Percentiles rank a stretch among this genome's conserved stretches.
phyloP scores from a whole-genome alignment of 2,329 filamentous ascomycete genomes.

The Aspergillus proliferans region DNA sequence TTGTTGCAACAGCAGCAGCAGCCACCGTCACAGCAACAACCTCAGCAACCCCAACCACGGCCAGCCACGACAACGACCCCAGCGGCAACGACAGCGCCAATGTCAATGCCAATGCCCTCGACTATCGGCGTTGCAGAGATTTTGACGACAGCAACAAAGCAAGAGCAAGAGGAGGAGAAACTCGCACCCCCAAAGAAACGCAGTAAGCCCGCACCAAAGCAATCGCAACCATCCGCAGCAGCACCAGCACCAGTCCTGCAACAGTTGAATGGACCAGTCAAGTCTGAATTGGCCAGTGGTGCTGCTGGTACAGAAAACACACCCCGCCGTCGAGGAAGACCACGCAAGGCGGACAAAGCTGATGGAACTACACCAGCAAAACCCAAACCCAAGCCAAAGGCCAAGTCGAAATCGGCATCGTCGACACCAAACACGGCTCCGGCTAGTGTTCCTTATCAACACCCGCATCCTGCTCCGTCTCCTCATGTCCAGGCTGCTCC shows the following conservation, averaged over 20 bases:
- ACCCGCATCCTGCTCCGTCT: background rate
- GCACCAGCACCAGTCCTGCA: background rate
- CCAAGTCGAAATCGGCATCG: background rate
- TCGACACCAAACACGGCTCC: background rate
- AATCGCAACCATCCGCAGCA: background rate
- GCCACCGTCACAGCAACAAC: background rate
- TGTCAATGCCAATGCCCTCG: background rate
- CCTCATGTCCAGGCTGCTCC: background rate
- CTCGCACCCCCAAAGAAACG: background rate
- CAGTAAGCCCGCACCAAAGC: background rate
- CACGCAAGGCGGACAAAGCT: background rate
- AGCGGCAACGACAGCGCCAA: background rate
- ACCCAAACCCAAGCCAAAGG: background rate
- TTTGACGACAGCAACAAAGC: background rate
- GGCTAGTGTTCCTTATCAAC: background rate
- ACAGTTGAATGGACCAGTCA: background rate
- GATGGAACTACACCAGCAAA: background rate
- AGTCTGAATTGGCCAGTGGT: background rate
- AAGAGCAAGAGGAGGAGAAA: constrained; percentile 2
- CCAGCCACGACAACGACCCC: background rate
- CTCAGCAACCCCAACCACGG: constrained; percentile 1
- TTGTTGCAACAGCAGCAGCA: background rate
- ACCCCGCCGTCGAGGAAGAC: constrained; percentile 3
- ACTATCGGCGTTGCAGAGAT: constrained; percentile 1
- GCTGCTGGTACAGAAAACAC: background rate